These are phyloP conservation scores for Lunularia cruciata DNA, from an alignment of 225 moss, liverwort and hornwort genomes.

Conservation along the genomic window DNA sequence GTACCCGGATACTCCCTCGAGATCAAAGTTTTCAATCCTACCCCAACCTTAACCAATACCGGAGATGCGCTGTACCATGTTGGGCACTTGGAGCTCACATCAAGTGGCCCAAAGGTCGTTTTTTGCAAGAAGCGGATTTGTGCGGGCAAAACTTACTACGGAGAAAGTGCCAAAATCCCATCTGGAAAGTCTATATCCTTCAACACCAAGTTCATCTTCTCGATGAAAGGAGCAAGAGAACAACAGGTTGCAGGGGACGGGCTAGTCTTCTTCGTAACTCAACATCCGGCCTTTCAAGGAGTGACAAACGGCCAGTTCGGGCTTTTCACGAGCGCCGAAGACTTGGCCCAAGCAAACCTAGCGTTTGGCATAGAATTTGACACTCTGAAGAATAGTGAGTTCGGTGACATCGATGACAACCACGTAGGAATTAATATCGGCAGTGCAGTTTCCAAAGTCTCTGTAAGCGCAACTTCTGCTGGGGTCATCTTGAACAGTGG, in stretches of 20 bases:
- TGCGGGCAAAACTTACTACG: not conserved
- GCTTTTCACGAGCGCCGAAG: not conserved
- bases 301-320: not conserved
- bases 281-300: not conserved
- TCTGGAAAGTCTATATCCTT: not conserved
- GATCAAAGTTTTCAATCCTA: not conserved
- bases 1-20: not conserved
- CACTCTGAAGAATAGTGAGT: not conserved
- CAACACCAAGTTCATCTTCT: not conserved
- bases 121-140: not conserved
- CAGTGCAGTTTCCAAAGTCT: not conserved
- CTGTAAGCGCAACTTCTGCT: not conserved
- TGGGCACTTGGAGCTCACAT: not conserved
- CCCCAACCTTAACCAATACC: too few species aligned
- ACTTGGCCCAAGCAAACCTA: not conserved
- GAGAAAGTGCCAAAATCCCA: not conserved
- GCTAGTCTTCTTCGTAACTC: not conserved
- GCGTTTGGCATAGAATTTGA: conserved; percentile 4
- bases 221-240: not conserved
- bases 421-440: conserved; percentile 1
- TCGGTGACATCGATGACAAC: not conserved
- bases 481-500: conserved; percentile 1
- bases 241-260: not conserved
- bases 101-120: too few species aligned
- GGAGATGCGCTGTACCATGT: not conserved